phyloP scores from a whole-genome alignment of 352 stramenopile species.

The Phytophthora nicotianae region DNA sequence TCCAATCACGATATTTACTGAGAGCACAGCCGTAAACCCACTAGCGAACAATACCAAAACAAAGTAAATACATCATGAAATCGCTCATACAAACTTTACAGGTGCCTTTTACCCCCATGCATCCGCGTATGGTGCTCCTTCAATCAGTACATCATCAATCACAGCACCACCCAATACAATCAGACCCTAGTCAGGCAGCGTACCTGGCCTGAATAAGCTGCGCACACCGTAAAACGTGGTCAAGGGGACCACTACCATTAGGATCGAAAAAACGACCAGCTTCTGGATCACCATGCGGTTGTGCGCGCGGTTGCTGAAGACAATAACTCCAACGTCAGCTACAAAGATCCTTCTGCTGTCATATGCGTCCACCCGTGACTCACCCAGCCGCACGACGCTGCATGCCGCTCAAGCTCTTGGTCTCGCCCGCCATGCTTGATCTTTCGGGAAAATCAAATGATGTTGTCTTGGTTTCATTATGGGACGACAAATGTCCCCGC shows the following conservation, averaged over 20 bases:
- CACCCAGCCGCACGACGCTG: conserved; percentile 50
- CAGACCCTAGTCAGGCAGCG: neutral
- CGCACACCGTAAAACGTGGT: conserved; percentile 68
- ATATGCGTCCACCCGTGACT: conserved; percentile 1
- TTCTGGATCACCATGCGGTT: conserved; percentile 80
- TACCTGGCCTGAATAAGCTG: conserved; percentile 54
- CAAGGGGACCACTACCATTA: conserved; percentile 71
- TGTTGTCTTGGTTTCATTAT: conserved; percentile 14
- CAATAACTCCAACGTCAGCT: neutral
- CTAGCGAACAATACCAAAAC: conserved; percentile 31
- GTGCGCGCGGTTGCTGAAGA: conserved; percentile 65
- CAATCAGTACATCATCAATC: conserved; percentile 1
- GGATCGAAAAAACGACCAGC: conserved; percentile 67
- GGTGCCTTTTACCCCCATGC: conserved; percentile 61
- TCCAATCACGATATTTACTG: conserved; percentile 80
- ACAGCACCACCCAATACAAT: neutral
- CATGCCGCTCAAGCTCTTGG: conserved; percentile 52
- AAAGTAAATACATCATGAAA: neutral
- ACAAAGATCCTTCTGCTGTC: neutral
- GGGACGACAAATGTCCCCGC: neutral
- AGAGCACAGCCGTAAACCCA: conserved; percentile 70
- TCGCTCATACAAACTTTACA: neutral
- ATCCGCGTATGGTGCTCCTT: conserved; percentile 51
- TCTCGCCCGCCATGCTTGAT: conserved; percentile 26
- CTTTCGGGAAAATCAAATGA: conserved; percentile 8